These are phyloP conservation scores for Teunomyces panamensis DNA, from an alignment of 805 yeast genomes.

Conservation along the genomic window DNA sequence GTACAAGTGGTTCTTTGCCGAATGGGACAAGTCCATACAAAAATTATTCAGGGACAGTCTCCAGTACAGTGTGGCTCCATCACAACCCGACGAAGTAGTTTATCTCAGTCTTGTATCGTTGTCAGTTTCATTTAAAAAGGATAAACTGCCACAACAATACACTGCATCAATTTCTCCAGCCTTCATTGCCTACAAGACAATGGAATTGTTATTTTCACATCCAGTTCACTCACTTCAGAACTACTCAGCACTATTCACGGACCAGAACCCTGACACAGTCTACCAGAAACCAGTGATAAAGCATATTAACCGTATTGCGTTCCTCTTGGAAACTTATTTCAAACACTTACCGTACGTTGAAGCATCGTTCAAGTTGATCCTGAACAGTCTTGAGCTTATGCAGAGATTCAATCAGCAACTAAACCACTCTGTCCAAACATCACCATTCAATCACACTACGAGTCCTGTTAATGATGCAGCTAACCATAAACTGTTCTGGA, in stretches of 20 bases:
- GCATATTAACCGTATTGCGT: slow-evolving; percentile 49
- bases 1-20: slow-evolving; percentile 31
- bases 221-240: slow-evolving; percentile 7
- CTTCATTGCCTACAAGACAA: slow-evolving; percentile 17
- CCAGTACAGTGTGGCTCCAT: slow-evolving; percentile 19
- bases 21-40: slow-evolving; percentile 29
- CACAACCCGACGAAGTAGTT: slow-evolving; percentile 20
- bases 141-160: slow-evolving; percentile 19
- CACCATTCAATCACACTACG: slow-evolving; percentile 12
- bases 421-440: slow-evolving; percentile 12
- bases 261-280: slow-evolving; percentile 13
- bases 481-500: slow-evolving; percentile 31
- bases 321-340: slow-evolving; percentile 39
- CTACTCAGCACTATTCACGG: slow-evolving; percentile 18
- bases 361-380: slow-evolving; percentile 16
- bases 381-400: slow-evolving; percentile 19
- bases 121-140: slow-evolving; percentile 28
- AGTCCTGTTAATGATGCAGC: slow-evolving; percentile 6
- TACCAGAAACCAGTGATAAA: slow-evolving; percentile 42
- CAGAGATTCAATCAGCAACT: slow-evolving; percentile 27
- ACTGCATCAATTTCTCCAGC: slow-evolving; percentile 15
- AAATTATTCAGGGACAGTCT: slow-evolving; percentile 29
- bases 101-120: slow-evolving; percentile 33
- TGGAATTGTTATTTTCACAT: slow-evolving; percentile 20
- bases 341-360: slow-evolving; percentile 11